Evolutionary conservation across 495 filamentous ascomycete genomes (phyloP), one percentile per base, ranked within the genome.

Genomic region (Parachaetomium inaequale): DNA sequence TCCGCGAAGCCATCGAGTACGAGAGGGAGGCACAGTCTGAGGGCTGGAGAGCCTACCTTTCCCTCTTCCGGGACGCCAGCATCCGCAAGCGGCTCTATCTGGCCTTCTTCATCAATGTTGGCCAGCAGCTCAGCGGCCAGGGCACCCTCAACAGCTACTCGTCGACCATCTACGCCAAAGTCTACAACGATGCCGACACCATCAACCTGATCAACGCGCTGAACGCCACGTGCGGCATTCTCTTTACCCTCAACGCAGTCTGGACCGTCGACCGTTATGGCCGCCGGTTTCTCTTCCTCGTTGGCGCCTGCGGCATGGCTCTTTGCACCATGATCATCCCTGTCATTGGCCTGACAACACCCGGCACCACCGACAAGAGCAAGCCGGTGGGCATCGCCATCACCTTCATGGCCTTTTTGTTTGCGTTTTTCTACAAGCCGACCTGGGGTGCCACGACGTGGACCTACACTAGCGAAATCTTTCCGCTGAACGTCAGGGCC

Each of bases 161-260:
- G 51, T 54, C 51, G 3, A 54, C 31, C 29, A 54, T 54, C n/a
- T 54, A 54, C n/a, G n/a, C 11, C 0, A 54, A 36, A 17, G 51
- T 38, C 0, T 54, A 23, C 51, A 38, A 38, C 7, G 25, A 38
- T 8, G 29, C 25, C 51, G 51, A 54, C n/a, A 54, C 51, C 19
- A 36, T 54, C 51, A 54, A 54, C 51, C 10, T 54, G 19, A 54
- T 54, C 19, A 54, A 54, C n/a, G 51, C 51, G 2, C 51, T 54
- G n/a, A 54, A 54, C 31, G 31, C 8, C 31, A 54, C 31, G 17
- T 14, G 36, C 0, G 31, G 31, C 51, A 54, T 54, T 7, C 4
- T 54, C 7, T 36, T 38, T 10, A 54, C 51, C 3, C 51, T 38
- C 6, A 54, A 54, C n/a, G 51, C 51, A 0, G 23, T n/a, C n/a